Base-by-base conservation (phyloP, 2,329 filamentous ascomycete genomes). In the Nannizziopsis arthrosporioides region DNA sequence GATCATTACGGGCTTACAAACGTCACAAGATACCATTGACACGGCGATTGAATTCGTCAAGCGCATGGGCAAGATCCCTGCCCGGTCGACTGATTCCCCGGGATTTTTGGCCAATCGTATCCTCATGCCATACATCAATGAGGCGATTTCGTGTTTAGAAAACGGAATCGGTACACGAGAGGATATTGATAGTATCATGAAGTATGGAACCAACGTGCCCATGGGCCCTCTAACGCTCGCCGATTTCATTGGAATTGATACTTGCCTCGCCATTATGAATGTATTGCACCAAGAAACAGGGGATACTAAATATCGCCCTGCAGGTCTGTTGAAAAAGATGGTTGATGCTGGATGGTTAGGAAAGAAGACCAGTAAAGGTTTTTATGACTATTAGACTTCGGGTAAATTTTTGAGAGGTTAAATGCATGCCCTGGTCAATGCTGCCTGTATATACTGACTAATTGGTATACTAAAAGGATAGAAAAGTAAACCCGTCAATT, bases 51-150 rank as follows among this genome's bases (percentile, higher is more conserved):
- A 78, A 5, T 90, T 98, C 63, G 90, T 90, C 68, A 80, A 84
- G 69, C 80, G 80, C 51, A 94, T 98, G 85, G 90, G 89, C 60
- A 98, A 98, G 71, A 76, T 96, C 45, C 72, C 88, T 0, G 93
- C 89, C 2, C 78, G 85, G 27, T 94, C 87, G 11, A 85, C 85
- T 12, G 92, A 98, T 66, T 80, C 85, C 0, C 92, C 92, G 0
- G 92, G 92, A 1, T 98, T 98, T 72, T 73, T 98, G 18, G 92
- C 92, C 30, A 98, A 98, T 66, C 77, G 92, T 8, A 98, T 98
- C 53, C 72, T 98, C 51, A 98, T 98, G 92, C 92, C 92, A 0
- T 98, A 98, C 65, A 95, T 98, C 72, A 98, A 98, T 65, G 92
- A 98, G 70, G 92, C 93, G 7, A 75, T 98, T 57, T 90, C 94